These are phyloP conservation scores for Madurella mycetomatis DNA, from an alignment of 2,329 filamentous ascomycete species.

Conservation along the genomic window DNA sequence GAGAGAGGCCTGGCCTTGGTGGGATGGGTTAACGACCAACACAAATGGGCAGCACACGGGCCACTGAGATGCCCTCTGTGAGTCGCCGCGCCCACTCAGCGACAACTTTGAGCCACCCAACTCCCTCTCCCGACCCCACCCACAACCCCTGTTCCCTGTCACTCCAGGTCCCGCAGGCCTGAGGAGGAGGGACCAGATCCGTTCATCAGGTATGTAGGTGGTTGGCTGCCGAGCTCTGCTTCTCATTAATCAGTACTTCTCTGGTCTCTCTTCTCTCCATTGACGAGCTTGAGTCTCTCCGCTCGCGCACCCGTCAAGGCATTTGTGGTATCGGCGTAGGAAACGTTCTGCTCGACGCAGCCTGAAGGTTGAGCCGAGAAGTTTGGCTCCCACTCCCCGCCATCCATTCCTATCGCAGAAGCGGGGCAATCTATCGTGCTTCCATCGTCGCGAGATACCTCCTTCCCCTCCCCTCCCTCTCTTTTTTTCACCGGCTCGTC, in stretches of 20 bases:
- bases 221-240: neutral
- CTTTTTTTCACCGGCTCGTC: neutral
- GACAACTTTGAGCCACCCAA: neutral
- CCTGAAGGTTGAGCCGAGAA: too few relatives aligned
- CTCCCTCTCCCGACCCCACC: neutral
- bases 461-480: conserved; percentile 3
- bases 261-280: neutral
- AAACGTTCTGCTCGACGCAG: neutral
- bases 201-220: too few relatives aligned
- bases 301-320: neutral
- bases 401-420: conserved; percentile 16
- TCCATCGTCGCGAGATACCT: conserved; percentile 9
- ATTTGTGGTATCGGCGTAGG: neutral
- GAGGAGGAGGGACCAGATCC: too few relatives aligned
- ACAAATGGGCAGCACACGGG: neutral
- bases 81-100: neutral
- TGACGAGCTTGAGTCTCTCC: neutral
- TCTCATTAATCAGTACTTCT: neutral
- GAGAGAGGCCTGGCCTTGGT: neutral
- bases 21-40: neutral
- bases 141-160: neutral
- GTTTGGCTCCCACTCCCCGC: neutral
- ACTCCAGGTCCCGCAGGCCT: neutral
- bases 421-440: conserved; percentile 16
- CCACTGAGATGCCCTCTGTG: neutral